phyloP scores from a whole-genome alignment of 2,329 filamentous ascomycete species.

The Diaporthe vexans region DNA sequence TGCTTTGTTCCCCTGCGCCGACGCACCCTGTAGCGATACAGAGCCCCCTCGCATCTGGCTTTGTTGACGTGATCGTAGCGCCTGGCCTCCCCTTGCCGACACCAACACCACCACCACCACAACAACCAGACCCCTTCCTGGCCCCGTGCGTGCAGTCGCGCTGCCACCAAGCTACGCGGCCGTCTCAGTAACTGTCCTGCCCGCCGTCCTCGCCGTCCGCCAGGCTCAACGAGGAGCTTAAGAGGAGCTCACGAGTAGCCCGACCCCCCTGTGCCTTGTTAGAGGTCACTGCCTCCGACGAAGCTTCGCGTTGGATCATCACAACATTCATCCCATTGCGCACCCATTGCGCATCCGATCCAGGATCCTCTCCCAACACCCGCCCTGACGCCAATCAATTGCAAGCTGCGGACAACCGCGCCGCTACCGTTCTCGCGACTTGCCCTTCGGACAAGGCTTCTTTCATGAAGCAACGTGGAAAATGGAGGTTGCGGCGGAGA shows the following conservation, averaged over 20 bases:
- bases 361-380: neutral
- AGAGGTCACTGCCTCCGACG: constrained; percentile 13
- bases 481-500: constrained; percentile 73
- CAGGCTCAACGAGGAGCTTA: constrained; percentile 1
- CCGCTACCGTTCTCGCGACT: constrained; percentile 27
- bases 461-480: constrained; percentile 50
- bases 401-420: constrained; percentile 1
- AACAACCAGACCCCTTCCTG: neutral
- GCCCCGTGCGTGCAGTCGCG: constrained; percentile 18
- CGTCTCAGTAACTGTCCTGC: constrained; percentile 1
- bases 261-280: neutral
- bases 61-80: constrained; percentile 41
- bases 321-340: constrained; percentile 32
- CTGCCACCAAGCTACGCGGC: constrained; percentile 6
- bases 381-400: neutral
- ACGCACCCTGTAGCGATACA: constrained; percentile 7
- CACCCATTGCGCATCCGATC: constrained; percentile 28
- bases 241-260: constrained; percentile 1
- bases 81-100: constrained; percentile 12
- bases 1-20: constrained; percentile 10
- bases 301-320: constrained; percentile 1
- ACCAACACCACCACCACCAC: neutral
- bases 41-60: constrained; percentile 35
- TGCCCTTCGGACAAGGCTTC: constrained; percentile 38
- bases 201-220: neutral